These are phyloP conservation scores for Phanerochaete carnosa DNA, from an alignment of 768 basidiomycete species.

Conservation along the genomic window DNA sequence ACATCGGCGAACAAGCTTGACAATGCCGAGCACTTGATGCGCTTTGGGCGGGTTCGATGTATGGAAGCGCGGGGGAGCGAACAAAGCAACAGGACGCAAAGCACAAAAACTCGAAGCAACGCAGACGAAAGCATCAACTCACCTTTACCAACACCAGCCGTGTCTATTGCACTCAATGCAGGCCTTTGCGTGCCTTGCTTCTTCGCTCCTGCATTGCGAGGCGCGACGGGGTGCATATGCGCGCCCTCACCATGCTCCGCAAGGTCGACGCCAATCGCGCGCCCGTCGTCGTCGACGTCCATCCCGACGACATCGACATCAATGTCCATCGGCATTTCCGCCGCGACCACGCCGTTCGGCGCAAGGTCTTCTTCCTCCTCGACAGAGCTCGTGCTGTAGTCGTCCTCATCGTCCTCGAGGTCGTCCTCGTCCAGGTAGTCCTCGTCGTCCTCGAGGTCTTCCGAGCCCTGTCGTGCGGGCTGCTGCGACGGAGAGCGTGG, in stretches of 20 bases:
- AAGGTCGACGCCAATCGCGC: conserved; percentile 19
- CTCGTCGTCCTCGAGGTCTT: neutral
- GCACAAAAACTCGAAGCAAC: neutral
- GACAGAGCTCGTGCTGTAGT: conserved; percentile 19
- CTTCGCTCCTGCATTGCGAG: neutral
- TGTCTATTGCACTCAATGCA: conserved; percentile 13
- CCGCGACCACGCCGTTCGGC: neutral
- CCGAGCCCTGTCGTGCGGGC: neutral
- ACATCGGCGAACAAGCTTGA: no score
- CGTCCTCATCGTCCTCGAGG: conserved; percentile 26
- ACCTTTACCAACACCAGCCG: conserved; percentile 6
- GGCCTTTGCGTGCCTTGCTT: conserved; percentile 9
- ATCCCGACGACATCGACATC: conserved; percentile 26
- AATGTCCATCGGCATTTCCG: conserved; percentile 19
- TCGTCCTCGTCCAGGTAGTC: conserved; percentile 30
- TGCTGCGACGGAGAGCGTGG: neutral
- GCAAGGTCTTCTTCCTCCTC: conserved; percentile 24
- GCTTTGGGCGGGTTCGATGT: no score
- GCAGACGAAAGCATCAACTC: neutral
- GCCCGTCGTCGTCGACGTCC: conserved; percentile 26
- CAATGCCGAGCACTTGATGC: no score
- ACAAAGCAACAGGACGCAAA: no score
- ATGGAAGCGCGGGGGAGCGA: no score
- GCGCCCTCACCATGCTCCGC: conserved; percentile 16
- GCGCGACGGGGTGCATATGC: conserved; percentile 51